Evolutionary conservation across 1,284 basidiomycete species (phyloP).

Genomic region (Boletus calvinii): DNA sequence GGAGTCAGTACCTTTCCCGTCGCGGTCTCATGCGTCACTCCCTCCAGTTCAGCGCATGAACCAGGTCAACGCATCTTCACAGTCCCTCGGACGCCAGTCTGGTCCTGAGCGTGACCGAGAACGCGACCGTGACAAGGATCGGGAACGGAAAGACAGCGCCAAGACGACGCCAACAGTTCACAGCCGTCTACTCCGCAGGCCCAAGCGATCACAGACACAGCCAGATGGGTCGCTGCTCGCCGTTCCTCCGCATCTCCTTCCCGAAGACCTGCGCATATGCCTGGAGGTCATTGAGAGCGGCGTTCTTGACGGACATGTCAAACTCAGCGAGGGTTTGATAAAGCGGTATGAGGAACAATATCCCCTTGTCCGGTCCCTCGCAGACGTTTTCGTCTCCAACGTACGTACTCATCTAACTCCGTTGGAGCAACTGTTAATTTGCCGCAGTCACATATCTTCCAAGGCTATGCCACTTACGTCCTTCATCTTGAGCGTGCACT

Average conservation of each 20-base stretch:
- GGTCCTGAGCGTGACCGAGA: slow-evolving; percentile 48
- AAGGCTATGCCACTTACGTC: slow-evolving; percentile 90
- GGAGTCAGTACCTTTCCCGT: slow-evolving; percentile 66
- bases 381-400: slow-evolving; percentile 91
- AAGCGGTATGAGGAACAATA: slow-evolving; percentile 92
- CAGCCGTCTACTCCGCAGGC: slow-evolving; percentile 59
- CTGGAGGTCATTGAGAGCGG: slow-evolving; percentile 82
- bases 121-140: slow-evolving; percentile 52
- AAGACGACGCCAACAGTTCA: slow-evolving; percentile 41
- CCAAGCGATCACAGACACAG: slow-evolving; percentile 61
- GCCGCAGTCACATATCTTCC: slow-evolving; percentile 81
- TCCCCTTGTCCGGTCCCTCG: slow-evolving; percentile 85
- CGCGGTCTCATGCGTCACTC: slow-evolving; percentile 76
- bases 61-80: slow-evolving; percentile 57
- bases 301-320: slow-evolving; percentile 84
- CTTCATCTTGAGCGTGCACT: slow-evolving; percentile 88
- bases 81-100: slow-evolving; percentile 67
- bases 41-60: slow-evolving; percentile 60
- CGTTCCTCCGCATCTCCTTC: slow-evolving; percentile 72
- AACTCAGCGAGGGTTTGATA: slow-evolving; percentile 76
- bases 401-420: slow-evolving; percentile 49
- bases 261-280: slow-evolving; percentile 83
- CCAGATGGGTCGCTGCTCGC: slow-evolving; percentile 49
- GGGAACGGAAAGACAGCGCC: slow-evolving; percentile 50
- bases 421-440: slow-evolving; percentile 15